These are phyloP conservation scores for Syncephalis plumigaleata DNA, from an alignment of 371 early-diverging fungal species.

Conservation along the genomic window DNA sequence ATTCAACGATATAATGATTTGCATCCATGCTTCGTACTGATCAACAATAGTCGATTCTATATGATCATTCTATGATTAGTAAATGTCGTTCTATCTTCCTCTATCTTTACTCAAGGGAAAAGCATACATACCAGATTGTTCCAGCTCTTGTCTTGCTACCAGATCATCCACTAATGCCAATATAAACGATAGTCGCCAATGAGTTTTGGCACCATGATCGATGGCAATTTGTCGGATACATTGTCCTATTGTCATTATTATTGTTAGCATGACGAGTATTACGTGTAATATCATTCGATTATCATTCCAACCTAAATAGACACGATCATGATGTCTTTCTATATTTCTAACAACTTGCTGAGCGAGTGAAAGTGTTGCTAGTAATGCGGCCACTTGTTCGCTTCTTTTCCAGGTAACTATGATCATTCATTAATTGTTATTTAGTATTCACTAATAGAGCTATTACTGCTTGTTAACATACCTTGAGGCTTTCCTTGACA, in stretches of 20 bases:
- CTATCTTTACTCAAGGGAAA: no score
- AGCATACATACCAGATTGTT: background rate
- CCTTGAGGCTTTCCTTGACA: conserved; percentile 15
- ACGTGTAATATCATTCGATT: no score
- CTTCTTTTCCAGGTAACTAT: no score
- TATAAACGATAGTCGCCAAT: conserved; percentile 46
- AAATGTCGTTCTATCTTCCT: no score
- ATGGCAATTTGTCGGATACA: conserved; percentile 27
- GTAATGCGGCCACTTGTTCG: no score
- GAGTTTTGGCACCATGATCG: conserved; percentile 9
- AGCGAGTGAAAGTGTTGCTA: no score
- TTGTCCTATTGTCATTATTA: conserved; percentile 18
- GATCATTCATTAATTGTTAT: no score
- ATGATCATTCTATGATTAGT: no score
- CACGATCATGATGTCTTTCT: no score
- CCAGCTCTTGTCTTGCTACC: conserved; percentile 8
- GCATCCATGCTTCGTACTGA: conserved; percentile 20
- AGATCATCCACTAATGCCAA: conserved; percentile 34
- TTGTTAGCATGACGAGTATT: conserved; percentile 1
- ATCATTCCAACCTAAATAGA: background rate
- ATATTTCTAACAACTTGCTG: no score
- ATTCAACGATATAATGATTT: conserved; percentile 15
- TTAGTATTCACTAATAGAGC: no score
- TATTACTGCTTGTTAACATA: conserved; percentile 18
- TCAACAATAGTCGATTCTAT: background rate